Evolutionary conservation across 192 early-diverging fungal species (phyloP).

Genomic region (Dispira simplex): DNA sequence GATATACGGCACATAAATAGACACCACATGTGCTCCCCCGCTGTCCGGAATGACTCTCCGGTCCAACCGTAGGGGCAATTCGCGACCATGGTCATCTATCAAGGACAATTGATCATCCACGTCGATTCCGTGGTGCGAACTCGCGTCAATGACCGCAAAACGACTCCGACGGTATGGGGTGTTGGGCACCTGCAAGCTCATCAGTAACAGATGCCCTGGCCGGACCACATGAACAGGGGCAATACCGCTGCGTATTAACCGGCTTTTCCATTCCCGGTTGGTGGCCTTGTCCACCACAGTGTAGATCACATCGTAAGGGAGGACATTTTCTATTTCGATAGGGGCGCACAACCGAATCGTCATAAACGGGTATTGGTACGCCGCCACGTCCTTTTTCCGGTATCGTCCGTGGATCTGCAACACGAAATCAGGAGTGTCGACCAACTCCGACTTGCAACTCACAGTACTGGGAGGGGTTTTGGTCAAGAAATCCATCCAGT

Average conservation of each 20-base stretch:
- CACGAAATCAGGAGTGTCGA: slow-evolving; percentile 34
- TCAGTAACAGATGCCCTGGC: slow-evolving; percentile 59
- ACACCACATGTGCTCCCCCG: slow-evolving; percentile 65
- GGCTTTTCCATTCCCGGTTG: slow-evolving; percentile 45
- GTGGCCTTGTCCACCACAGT: slow-evolving; percentile 60
- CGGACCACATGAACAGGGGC: slow-evolving; percentile 71
- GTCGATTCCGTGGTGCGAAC: slow-evolving; percentile 56
- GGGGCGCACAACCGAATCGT: slow-evolving; percentile 57
- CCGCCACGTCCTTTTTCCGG: slow-evolving; percentile 23
- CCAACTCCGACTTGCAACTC: slow-evolving; percentile 24
- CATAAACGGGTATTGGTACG: slow-evolving; percentile 63
- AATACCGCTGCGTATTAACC: slow-evolving; percentile 48
- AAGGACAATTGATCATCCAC: slow-evolving; percentile 61
- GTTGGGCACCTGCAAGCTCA: slow-evolving; percentile 61
- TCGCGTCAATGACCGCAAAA: slow-evolving; percentile 71
- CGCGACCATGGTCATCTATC: slow-evolving; percentile 41
- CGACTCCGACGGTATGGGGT: slow-evolving; percentile 62
- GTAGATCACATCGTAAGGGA: slow-evolving; percentile 78
- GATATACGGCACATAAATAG: slow-evolving; percentile 86
- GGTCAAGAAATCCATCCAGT: slow-evolving; percentile 61
- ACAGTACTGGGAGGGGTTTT: slow-evolving; percentile 29
- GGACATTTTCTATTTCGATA: slow-evolving; percentile 83
- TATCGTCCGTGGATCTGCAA: slow-evolving; percentile 49
- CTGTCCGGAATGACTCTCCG: slow-evolving; percentile 42
- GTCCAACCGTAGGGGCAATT: slow-evolving; percentile 46